These are phyloP conservation scores for Simmondsia chinensis DNA, from an alignment of 148 eudicot species.

Conservation along the genomic window DNA sequence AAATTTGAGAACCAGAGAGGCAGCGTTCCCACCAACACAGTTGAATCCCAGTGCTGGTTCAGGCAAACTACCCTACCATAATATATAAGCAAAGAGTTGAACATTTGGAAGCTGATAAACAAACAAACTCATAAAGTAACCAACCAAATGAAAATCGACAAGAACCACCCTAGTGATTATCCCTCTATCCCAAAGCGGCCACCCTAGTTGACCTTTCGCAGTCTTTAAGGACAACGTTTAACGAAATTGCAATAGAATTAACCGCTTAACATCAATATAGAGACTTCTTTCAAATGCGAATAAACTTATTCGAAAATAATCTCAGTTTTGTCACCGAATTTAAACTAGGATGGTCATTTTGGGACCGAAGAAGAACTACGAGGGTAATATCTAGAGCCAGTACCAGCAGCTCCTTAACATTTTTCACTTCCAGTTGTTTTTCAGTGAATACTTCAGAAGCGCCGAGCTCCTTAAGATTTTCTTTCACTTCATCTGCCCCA, in stretches of 20 bases:
- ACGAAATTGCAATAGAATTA: no score
- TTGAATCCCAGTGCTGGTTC: conserved; percentile 85
- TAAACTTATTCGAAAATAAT: no score
- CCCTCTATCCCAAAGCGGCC: no score
- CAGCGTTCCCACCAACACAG: conserved; percentile 94
- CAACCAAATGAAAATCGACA: background rate
- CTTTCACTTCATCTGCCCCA: conserved; percentile 80
- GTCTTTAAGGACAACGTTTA: no score
- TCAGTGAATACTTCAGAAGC: conserved; percentile 80
- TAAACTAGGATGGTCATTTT: no score
- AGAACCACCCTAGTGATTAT: background rate
- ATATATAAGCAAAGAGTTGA: background rate
- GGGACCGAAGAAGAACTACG: no score
- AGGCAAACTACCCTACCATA: conserved; percentile 47
- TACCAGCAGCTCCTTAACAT: conserved; percentile 79
- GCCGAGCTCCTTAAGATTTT: conserved; percentile 68
- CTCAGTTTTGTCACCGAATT: no score
- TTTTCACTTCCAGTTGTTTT: conserved; percentile 70
- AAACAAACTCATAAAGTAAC: background rate
- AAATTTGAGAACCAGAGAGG: conserved; percentile 75
- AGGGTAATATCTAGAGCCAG: background rate
- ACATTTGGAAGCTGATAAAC: background rate
- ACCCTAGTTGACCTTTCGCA: no score
- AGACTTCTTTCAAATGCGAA: no score
- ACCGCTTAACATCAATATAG: no score